Evolutionary conservation across 2,329 filamentous ascomycete species (phyloP), one percentile per base, ranked within the genome.

Genomic region (Coniella vitis): DNA sequence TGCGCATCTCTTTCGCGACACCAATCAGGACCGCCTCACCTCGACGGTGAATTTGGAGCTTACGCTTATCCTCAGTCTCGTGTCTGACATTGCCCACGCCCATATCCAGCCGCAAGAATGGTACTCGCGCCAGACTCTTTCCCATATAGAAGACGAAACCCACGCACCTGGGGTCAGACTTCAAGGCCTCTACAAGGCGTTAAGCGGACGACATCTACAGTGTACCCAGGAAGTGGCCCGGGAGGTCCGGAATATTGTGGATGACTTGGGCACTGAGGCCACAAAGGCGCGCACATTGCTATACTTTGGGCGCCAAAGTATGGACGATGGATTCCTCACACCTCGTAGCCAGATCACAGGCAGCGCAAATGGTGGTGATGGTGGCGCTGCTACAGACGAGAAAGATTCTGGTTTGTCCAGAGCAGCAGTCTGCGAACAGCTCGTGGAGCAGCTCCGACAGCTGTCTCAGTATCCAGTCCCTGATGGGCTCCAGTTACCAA

Each of bases 221-320:
- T 87, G 83, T 63, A 87, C 86, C 0, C 62, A 69, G 20, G 79
- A 84, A 55, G 86, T 86, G 0, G 80, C 78, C 0, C 71, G 69
- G 22, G 76, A 85, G 16, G 86, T 89, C 71, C 72, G 72, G 19
- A 75, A 82, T 47, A 83, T 87, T 47, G 79, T 84, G 9, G 66
- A 73, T 29, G 78, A 74, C 4, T 82, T 87, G 54, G 82, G 78
- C 0, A 84, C 81, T 1, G 67, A 71, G 2, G 72, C 75, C 10
- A 77, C 88, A 63, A 81, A 76, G 55, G 64, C 63, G 16, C 72
- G 86, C 17, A 80, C 81, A 4, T 64, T 70, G 2, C 63, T 86
- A 0, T 62, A 89, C 29, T 67, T 87, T 50, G 51, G 51, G 12
- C 45, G 47, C 21, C 25, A 41, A 8, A 37, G 40, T 16, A 17